Evolutionary conservation across 1,139 yeast species (phyloP).

Genomic region (Kodamaea derodonti): DNA sequence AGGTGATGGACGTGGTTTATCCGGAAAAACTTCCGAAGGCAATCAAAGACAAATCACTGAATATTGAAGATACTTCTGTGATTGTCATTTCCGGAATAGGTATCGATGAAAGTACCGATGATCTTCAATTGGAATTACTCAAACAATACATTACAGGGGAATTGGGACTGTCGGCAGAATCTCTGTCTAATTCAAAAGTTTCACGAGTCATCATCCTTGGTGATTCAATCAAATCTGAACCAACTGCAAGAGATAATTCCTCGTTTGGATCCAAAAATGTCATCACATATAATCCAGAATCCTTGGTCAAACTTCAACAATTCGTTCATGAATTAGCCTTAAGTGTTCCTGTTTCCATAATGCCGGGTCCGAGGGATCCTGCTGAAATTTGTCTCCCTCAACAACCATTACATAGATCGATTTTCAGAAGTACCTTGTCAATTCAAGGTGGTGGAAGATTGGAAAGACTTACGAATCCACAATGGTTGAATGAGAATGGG

Average conservation of each 20-base stretch:
- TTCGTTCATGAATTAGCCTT: slow-evolving; percentile 57
- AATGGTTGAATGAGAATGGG: slow-evolving; percentile 53
- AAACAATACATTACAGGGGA: slow-evolving; percentile 74
- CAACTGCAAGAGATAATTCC: slow-evolving; percentile 20
- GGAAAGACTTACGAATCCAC: slow-evolving; percentile 68
- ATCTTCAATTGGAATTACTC: slow-evolving; percentile 54
- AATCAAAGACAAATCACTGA: neutral
- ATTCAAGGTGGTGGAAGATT: slow-evolving; percentile 39
- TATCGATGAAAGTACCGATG: slow-evolving; percentile 40
- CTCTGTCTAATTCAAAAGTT: slow-evolving; percentile 36
- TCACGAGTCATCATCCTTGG: slow-evolving; percentile 71
- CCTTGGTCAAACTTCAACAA: slow-evolving; percentile 46
- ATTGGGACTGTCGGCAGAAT: slow-evolving; percentile 17
- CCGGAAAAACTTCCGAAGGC: slow-evolving; percentile 20
- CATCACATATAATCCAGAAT: slow-evolving; percentile 44
- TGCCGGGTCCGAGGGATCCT: slow-evolving; percentile 88
- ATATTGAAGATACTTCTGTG: slow-evolving; percentile 41
- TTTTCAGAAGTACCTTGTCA: slow-evolving; percentile 50
- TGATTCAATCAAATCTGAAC: slow-evolving; percentile 50
- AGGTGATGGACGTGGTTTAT: slow-evolving; percentile 72
- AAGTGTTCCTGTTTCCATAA: slow-evolving; percentile 63
- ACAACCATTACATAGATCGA: slow-evolving; percentile 76
- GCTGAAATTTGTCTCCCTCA: slow-evolving; percentile 84
- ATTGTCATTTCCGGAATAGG: slow-evolving; percentile 67
- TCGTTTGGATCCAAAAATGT: slow-evolving; percentile 50